Percentiles rank a stretch among this genome's conserved stretches.
These are phyloP conservation scores for Aaosphaeria pasadenensis DNA, from an alignment of 2,329 filamentous ascomycete species.

Conservation along the genomic window DNA sequence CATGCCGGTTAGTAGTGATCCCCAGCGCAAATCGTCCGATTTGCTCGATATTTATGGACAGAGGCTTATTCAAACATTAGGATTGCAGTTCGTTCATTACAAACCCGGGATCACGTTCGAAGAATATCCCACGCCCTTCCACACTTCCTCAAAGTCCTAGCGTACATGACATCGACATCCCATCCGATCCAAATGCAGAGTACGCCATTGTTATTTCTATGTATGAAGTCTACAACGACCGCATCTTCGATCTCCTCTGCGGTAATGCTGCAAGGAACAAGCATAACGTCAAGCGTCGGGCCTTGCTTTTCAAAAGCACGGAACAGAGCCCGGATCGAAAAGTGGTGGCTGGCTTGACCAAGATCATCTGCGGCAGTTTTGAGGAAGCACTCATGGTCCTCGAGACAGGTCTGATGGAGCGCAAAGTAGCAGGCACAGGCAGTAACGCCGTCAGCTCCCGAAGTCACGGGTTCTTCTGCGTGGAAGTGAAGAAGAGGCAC, in stretches of 20 bases:
- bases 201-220: slow-evolving; percentile 91
- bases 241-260: slow-evolving; percentile 89
- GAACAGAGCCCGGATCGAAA: slow-evolving; percentile 88
- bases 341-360: slow-evolving; percentile 85
- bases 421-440: slow-evolving; percentile 83
- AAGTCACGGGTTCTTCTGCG: slow-evolving; percentile 93
- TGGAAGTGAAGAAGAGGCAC: slow-evolving; percentile 85
- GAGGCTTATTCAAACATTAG: slow-evolving; percentile 38
- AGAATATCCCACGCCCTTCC: slow-evolving; percentile 67
- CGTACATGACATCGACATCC: slow-evolving; percentile 66
- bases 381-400: slow-evolving; percentile 85
- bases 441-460: slow-evolving; percentile 91
- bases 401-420: slow-evolving; percentile 83
- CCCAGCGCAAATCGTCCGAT: slow-evolving; percentile 1
- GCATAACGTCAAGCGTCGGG: slow-evolving; percentile 60
- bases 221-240: slow-evolving; percentile 99
- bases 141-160: slow-evolving; percentile 71
- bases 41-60: slow-evolving; percentile 1
- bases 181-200: slow-evolving; percentile 66
- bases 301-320: slow-evolving; percentile 87
- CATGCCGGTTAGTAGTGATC: slow-evolving; percentile 39
- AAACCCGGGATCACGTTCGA: slow-evolving; percentile 49
- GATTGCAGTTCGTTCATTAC: slow-evolving; percentile 58
- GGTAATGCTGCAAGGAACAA: slow-evolving; percentile 57
- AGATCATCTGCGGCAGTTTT: slow-evolving; percentile 79